Evolutionary conservation across 139 green algal species (phyloP).

Genomic region (Ettlia oleoabundans): DNA sequence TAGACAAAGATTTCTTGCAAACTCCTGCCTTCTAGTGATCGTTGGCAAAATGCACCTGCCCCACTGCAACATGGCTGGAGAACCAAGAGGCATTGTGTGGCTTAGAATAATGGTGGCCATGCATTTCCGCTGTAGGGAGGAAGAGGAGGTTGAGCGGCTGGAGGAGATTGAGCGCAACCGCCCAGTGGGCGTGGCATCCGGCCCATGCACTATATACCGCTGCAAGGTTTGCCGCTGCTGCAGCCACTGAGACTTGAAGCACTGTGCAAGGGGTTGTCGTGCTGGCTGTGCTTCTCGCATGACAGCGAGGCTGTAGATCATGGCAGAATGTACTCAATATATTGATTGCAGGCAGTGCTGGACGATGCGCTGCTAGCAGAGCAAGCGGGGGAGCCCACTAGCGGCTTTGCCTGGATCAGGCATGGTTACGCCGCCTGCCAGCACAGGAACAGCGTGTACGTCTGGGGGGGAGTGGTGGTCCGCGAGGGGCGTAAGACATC

Average conservation of each 20-base stretch:
- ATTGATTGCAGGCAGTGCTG: constrained; percentile 7
- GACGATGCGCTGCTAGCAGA: constrained; percentile 15
- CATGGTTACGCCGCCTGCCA: constrained; percentile 72
- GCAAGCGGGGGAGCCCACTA: constrained; percentile 43
- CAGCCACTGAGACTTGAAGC: too few relatives aligned
- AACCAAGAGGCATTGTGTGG: too few relatives aligned
- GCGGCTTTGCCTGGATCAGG: constrained; percentile 62
- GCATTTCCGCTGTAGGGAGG: too few relatives aligned
- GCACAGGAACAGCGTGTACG: constrained; percentile 63
- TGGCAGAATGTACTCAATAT: too few relatives aligned
- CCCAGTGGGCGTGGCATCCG: constrained; percentile 72
- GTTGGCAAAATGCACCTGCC: too few relatives aligned
- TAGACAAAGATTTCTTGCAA: too few relatives aligned
- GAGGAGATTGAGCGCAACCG: constrained; percentile 89
- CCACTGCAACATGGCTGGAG: too few relatives aligned
- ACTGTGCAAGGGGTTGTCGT: too few relatives aligned
- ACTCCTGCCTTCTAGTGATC: too few relatives aligned
- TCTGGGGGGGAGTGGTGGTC: constrained; percentile 75
- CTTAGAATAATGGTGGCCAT: too few relatives aligned
- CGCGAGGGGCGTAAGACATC: constrained; percentile 16
- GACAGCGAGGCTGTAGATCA: too few relatives aligned
- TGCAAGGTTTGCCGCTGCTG: background rate
- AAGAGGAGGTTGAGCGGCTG: constrained; percentile 82
- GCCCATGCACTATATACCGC: constrained; percentile 53
- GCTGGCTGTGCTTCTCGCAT: too few relatives aligned